Evolutionary conservation across 108 stramenopile species (phyloP).

Genomic region (Discostella pseudostelligera): DNA sequence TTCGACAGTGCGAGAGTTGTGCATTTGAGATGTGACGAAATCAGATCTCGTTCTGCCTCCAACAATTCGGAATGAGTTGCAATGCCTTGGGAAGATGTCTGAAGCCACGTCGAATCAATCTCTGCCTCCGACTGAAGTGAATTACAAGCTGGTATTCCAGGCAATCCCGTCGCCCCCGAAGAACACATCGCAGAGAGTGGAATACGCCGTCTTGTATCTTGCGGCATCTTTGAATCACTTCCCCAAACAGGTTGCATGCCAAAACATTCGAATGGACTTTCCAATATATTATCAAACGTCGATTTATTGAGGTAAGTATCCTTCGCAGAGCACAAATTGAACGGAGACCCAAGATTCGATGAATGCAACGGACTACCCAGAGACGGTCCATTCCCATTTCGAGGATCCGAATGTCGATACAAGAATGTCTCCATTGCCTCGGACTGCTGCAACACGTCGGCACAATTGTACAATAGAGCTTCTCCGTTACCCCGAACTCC

Average conservation of each 20-base stretch:
- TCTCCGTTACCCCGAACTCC: constrained; percentile 83
- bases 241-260: constrained; percentile 16
- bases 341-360: constrained; percentile 33
- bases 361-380: constrained; percentile 23
- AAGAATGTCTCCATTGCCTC: constrained; percentile 86
- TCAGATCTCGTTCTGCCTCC: constrained; percentile 62
- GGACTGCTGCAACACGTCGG: constrained; percentile 45
- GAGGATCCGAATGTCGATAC: constrained; percentile 56
- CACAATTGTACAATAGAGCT: constrained; percentile 23
- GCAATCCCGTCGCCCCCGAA: constrained; percentile 32
- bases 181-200: constrained; percentile 21
- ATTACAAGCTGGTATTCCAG: constrained; percentile 23
- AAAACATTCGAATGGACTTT: constrained; percentile 35
- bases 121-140: constrained; percentile 22
- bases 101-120: constrained; percentile 31
- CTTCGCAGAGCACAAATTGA: constrained; percentile 32
- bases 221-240: constrained; percentile 5
- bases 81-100: constrained; percentile 24
- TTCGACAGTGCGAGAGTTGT: constrained; percentile 54
- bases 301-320: constrained; percentile 34
- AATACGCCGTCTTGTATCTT: background rate
- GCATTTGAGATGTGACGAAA: constrained; percentile 54
- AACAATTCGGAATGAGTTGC: constrained; percentile 55
- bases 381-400: constrained; percentile 20
- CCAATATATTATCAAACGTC: constrained; percentile 33